Evolutionary conservation across 768 basidiomycete species (phyloP), one percentile per base, ranked within the genome.

Genomic region (Trametes cinnabarina): DNA sequence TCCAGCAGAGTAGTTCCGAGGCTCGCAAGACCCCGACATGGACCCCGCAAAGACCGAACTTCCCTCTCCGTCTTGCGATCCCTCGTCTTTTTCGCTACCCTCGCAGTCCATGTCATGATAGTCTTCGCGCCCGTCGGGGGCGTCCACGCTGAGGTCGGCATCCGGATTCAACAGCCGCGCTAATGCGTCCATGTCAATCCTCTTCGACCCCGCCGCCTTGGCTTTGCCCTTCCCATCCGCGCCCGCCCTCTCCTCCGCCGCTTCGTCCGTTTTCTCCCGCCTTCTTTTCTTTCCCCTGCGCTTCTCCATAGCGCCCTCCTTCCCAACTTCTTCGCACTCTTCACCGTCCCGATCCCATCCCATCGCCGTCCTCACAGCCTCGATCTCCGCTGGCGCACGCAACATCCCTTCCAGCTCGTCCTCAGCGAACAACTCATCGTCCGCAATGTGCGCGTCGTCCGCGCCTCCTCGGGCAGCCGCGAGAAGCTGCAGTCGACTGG

Each of bases 371-470:
- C 67, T 66, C 58, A 88, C 67, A 2, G 73, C 71, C 49, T 74
- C 72, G 15, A 75, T 75, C 67, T 91, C 86, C 20, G 75, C 78
- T 30, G 81, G 74, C 44, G 64, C 72, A 54, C 90, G 73, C 20
- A 89, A 62, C 26, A 89, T 51, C 19, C 73, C 77, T 52, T 90
- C 88, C 25, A 88, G 68, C 69, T 92, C 90, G 3, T 83, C 86
- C 28, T 82, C 78, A 3, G 72, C 79, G 58, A 92, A 90, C 22
- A 92, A 72, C 57, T 92, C 90, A 8, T 89, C 85, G 58, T 93
- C 90, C 1, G 65, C 60, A 19, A 92, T 82, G 20, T 77, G 71
- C 22, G 74, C 73, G 34, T 71, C 75, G 6, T 73, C 74, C 46
- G 77, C 77, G 34, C 84, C 85, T 43, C 88, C 86, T 42, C 87